These are phyloP conservation scores for Teunomyces atbi DNA, from an alignment of 805 yeast genomes.

Conservation along the genomic window DNA sequence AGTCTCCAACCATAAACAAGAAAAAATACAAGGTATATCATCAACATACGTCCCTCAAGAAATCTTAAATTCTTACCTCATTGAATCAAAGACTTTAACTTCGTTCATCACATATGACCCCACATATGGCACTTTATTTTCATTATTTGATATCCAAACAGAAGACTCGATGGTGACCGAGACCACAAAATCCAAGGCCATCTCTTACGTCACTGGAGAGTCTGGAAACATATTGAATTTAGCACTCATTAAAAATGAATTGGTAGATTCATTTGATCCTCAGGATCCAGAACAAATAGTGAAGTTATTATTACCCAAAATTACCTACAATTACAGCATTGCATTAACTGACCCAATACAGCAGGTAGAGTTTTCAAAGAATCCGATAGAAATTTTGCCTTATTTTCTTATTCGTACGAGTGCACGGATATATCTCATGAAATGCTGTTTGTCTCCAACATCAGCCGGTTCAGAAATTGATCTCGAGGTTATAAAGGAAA, in stretches of 20 bases:
- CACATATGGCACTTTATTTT: constrained; percentile 25
- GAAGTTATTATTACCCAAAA: constrained; percentile 12
- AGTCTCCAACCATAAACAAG: neutral
- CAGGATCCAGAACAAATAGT: neutral
- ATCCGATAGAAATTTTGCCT: constrained; percentile 21
- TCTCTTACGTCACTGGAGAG: constrained; percentile 31
- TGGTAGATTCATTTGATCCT: neutral
- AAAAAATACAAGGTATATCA: neutral
- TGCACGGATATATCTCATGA: constrained; percentile 29
- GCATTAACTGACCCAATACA: constrained; percentile 34
- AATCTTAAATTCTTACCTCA: constrained; percentile 18
- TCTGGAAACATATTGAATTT: constrained; percentile 28
- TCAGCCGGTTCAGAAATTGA: constrained; percentile 3
- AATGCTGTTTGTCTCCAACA: constrained; percentile 12
- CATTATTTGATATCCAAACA: constrained; percentile 15
- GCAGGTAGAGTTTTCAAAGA: constrained; percentile 32
- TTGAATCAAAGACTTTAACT: constrained; percentile 24
- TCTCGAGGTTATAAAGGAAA: constrained; percentile 14
- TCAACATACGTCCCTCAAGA: constrained; percentile 22
- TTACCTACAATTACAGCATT: constrained; percentile 4
- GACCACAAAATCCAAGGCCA: constrained; percentile 8
- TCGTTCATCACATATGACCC: constrained; percentile 35
- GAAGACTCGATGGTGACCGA: constrained; percentile 4
- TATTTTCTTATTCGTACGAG: constrained; percentile 39
- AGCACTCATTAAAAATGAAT: constrained; percentile 9